Evolutionary conservation across 2,329 filamentous ascomycete genomes (phyloP), one percentile per base, ranked within the genome.

Genomic region (Venturia nashicola): DNA sequence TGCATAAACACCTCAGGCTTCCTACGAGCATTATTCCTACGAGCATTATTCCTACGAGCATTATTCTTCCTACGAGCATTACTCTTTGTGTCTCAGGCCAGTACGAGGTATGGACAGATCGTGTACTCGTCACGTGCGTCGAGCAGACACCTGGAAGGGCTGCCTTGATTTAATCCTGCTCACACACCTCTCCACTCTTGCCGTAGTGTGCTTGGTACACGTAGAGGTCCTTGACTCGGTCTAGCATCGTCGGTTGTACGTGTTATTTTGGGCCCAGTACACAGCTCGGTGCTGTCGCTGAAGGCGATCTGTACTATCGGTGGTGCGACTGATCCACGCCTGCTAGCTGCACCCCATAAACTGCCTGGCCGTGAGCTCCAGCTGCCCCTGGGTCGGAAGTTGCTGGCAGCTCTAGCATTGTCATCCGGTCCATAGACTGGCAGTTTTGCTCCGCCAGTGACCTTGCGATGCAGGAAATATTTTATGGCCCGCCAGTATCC

Each of bases 401-500:
- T 40, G 32, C 60, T 44, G 42, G n/a, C 48, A 59, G 11, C 2
- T 23, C 36, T 40, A 11, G 39, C 34, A 12, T 32, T 8, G 12
- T 54, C 18, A 9, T 48, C 18, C 48, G 61, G 27, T 27, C 32
- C 42, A 39, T 63, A 63, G 12, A 57, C 34, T 20, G 61, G 61
- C 9, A 63, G 32, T 16, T 63, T 63, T 16, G 48, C 32, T 42
- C 44, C 32, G 27, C 46, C 61, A 34, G 44, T 55, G 12, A 43
- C 34, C 42, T 63, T 40, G 34, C 36, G 44, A 59, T 63, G 48
- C 5, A 59, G 11, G n/a, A 63, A 63, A 18, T 61, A 55, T 34
- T 63, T 63, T 18, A 23, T 18, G 34, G 51, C 46, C 36, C 61
- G 61, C 61, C 61, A 63, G 34, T 57, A 63, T 27, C 61, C 61